Base-by-base conservation (phyloP, 2,329 filamentous ascomycete genomes). In the Cordyceps tenuipes region DNA sequence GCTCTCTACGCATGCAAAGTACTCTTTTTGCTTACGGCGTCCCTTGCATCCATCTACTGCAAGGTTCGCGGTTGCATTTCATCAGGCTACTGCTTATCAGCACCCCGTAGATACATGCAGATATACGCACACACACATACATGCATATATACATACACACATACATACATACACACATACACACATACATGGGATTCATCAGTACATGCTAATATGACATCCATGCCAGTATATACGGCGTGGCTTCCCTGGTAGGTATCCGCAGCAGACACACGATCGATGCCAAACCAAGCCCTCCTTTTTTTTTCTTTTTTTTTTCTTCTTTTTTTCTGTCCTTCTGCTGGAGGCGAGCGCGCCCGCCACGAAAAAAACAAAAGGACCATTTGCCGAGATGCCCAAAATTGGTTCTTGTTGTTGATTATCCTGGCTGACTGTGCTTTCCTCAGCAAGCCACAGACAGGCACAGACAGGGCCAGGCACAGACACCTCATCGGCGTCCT, bases 11-110 rank as follows among this genome's bases (percentile, higher is more conserved):
- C 44, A 34, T 46, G 13, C 34, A 9, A 21, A 44, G 15, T 41
- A 41, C 13, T 12, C 12, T 36, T 36, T 36, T 36, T 36, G 34
- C 34, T 36, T 36, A 36, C 34, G 34, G 8, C 34, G 12, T 10
- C 34, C 26, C 23, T 26, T 44, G 56, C 47, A 59, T 48, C 23
- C 23, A 59, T 48, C 23, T n/a, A 26, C 56, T 52, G 56, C 39
- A 50, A 58, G 47, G 56, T 59, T 59, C 48, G 43, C 51, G 36
- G 56, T 59, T 59, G 56, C 48, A 59, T 59, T 51, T 46, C 15
- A 23, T 34, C 51, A 19, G 19, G 5, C 23, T 29, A 29, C 29
- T 29, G 29, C 7, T 41, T 12, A 12, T 34, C 44, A 21, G 23
- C 47, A 44, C 56, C 29, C 29, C 29, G 29, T 29, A 8, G 29